Percentiles rank a stretch among this genome's conserved stretches.
These are phyloP conservation scores for Monosporascus sp. DNA, from an alignment of 2,329 filamentous ascomycete species.

Conservation along the genomic window DNA sequence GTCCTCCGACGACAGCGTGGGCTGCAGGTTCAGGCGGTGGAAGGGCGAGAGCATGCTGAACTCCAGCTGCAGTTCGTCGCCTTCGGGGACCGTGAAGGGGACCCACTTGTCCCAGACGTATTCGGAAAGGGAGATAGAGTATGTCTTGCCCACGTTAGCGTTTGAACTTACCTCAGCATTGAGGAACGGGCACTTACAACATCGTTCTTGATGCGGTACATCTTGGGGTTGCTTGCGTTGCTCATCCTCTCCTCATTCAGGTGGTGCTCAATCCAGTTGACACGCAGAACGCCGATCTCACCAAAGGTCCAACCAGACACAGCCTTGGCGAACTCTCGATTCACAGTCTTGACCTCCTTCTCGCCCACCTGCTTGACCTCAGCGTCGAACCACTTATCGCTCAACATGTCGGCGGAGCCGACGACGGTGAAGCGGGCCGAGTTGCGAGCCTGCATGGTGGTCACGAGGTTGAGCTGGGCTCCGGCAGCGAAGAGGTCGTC, in stretches of 20 bases:
- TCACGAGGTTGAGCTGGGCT: slow-evolving; percentile 77
- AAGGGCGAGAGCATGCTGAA: slow-evolving; percentile 99
- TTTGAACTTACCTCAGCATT: neutral
- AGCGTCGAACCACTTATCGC: slow-evolving; percentile 84
- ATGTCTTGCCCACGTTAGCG: slow-evolving; percentile 53
- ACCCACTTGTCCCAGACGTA: slow-evolving; percentile 69
- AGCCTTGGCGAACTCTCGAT: slow-evolving; percentile 79
- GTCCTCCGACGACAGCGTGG: slow-evolving; percentile 54
- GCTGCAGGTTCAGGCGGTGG: slow-evolving; percentile 73
- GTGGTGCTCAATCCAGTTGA: slow-evolving; percentile 78
- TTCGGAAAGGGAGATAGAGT: slow-evolving; percentile 84
- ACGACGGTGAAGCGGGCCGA: slow-evolving; percentile 84
- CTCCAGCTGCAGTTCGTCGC: slow-evolving; percentile 83
- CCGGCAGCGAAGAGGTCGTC: slow-evolving; percentile 86
- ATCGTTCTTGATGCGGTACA: slow-evolving; percentile 95
- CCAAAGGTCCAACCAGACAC: slow-evolving; percentile 95
- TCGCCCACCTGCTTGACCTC: slow-evolving; percentile 60
- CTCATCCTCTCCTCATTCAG: slow-evolving; percentile 49
- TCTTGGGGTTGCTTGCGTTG: slow-evolving; percentile 69
- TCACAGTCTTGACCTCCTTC: slow-evolving; percentile 59
- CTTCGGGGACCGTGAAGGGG: slow-evolving; percentile 65
- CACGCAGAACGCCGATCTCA: slow-evolving; percentile 83
- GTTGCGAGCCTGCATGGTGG: slow-evolving; percentile 85
- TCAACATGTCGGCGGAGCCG: slow-evolving; percentile 80
- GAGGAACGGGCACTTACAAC: slow-evolving; percentile 61